Evolutionary conservation across 176 grass and related monocot genomes (phyloP).

Genomic region (Oryza officinalis): DNA sequence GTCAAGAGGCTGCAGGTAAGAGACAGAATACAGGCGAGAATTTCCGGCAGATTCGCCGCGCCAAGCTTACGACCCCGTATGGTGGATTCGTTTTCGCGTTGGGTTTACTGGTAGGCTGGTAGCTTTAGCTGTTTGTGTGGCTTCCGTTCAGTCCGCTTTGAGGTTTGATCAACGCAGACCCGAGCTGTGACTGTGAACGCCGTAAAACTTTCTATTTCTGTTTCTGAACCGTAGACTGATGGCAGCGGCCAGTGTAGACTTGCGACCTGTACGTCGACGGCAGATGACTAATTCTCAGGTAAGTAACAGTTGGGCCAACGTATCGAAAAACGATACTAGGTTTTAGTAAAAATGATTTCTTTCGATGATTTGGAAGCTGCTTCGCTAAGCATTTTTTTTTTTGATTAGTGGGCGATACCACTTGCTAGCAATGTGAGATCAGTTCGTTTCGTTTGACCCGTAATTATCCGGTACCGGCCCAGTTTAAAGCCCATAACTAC

Average conservation of each 20-base stretch:
- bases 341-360: no score
- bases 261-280: no score
- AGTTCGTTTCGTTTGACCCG: no score
- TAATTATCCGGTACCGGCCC: no score
- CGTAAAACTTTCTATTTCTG: neutral
- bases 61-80: neutral
- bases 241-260: no score
- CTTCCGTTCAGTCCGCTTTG: neutral
- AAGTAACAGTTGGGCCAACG: neutral
- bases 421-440: no score
- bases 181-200: neutral
- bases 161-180: neutral
- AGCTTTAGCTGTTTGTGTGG: neutral
- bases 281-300: neutral
- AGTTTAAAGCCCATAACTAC: no score
- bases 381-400: no score
- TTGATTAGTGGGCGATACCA: no score
- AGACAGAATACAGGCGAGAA: neutral
- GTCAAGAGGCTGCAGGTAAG: neutral
- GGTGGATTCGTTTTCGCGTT: neutral
- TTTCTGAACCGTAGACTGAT: neutral
- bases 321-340: neutral
- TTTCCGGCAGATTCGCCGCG: constrained; percentile 9
- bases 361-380: no score
- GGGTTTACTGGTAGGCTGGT: neutral